Evolutionary conservation across 805 yeast genomes (phyloP), one percentile per base, ranked within the genome.

Genomic region (Yarrowia divulgata): DNA sequence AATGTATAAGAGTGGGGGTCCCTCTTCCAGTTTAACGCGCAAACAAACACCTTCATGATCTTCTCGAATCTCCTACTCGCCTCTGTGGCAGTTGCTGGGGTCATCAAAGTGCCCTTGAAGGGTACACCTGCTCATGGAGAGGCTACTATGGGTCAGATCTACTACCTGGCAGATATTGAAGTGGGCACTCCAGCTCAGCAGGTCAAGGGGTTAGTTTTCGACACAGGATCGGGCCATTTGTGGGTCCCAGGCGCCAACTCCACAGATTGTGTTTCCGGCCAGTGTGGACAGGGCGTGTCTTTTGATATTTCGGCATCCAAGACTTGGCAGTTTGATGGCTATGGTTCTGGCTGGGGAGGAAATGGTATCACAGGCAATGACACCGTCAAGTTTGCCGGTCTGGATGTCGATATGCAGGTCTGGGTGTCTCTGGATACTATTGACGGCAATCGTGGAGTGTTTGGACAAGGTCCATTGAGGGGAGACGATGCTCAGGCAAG

Each of bases 231-330:
- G 8, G 60, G 46, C 18, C 60, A 54, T 3, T 9, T 54, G 35
- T 54, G 60, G 60, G 19, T 54, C 13, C 60, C 60, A 8, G 60
- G 60, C 14, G 14, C 16, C 2, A 54, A 54, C 35, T 54, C 60
- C n/a, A 37, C 60, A 1, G 12, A 34, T 6, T 54, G 60, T 54
- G 13, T 9, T 14, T 46, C 23, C 8, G 60, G 45, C 0, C 18
- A n/a, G 13, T 54, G 60, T 54, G 19, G 3, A 7, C 2, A 19
- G 16, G 60, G 35, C 3, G 60, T 16, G 8, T 7, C 60, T 3
- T 54, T 54, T n/a, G 45, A 39, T 16, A 39, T 54, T 14, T 37
- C 46, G 4, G 10, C 18, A 8, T 54, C 60, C 7, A 32, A 32
- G 16, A 39, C 46, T 6, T 54, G 60, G 60, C 13, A 54, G 35